Conservation (phyloP, 2,329 filamentous ascomycete genomes). For the Fusarium sp. region DNA sequence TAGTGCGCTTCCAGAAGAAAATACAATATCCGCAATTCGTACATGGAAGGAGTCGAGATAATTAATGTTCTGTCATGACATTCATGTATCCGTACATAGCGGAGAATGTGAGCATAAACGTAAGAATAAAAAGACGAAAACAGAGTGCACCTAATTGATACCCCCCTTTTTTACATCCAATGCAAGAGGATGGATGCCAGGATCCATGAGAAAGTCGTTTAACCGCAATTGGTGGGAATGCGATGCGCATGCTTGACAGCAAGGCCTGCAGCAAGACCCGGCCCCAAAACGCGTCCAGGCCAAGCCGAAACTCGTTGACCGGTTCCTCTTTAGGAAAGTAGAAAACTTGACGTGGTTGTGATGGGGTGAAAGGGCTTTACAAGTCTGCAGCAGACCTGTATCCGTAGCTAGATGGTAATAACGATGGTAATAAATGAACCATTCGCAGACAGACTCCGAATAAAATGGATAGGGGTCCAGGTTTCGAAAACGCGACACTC, state of each 20-base stretch:
- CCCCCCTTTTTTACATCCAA: conserved; percentile 5
- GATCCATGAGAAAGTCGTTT: conserved; percentile 4
- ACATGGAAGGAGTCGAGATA: conserved; percentile 26
- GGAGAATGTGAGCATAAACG: background rate
- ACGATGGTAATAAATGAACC: no score
- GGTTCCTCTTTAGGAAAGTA: conserved; percentile 53
- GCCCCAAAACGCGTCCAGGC: conserved; percentile 42
- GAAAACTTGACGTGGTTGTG: conserved; percentile 47
- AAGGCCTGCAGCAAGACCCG: conserved; percentile 37
- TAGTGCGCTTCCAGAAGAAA: conserved; percentile 6
- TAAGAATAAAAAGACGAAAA: conserved; percentile 2
- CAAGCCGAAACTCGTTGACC: conserved; percentile 48
- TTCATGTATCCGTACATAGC: background rate
- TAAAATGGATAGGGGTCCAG: background rate
- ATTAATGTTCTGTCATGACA: background rate
- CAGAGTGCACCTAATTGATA: background rate
- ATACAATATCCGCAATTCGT: conserved; percentile 1
- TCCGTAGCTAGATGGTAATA: no score
- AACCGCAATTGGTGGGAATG: conserved; percentile 42
- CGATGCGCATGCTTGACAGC: conserved; percentile 26
- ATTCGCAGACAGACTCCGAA: no score
- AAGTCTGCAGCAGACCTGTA: conserved; percentile 17
- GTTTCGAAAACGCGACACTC: background rate
- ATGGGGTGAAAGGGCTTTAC: conserved; percentile 16
- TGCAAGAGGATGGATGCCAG: background rate